Percentiles rank a stretch among this genome's conserved stretches.
Evolutionary conservation across 192 early-diverging fungal species (phyloP).

Genomic region (Endogone sp.): DNA sequence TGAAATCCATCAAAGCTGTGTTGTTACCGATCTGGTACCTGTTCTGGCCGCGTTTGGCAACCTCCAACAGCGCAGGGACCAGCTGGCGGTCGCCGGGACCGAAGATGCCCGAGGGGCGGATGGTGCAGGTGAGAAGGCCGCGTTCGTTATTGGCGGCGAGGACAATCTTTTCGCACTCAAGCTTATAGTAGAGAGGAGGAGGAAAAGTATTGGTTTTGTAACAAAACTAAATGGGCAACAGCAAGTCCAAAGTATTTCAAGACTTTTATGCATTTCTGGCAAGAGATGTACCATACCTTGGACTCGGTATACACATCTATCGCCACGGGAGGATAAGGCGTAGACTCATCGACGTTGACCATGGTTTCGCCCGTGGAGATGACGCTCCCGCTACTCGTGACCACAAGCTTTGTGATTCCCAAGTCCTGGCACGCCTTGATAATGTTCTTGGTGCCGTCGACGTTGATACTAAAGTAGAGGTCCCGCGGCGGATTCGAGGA

Average conservation of each 20-base stretch:
- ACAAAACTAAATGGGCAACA: no score
- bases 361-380: conserved; percentile 74
- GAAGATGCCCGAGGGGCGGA: conserved; percentile 91
- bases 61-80: conserved; percentile 63
- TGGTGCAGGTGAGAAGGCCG: conserved; percentile 63
- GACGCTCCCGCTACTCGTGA: conserved; percentile 89
- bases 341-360: conserved; percentile 76
- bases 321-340: conserved; percentile 66
- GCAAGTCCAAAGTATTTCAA: no score
- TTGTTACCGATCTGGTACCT: conserved; percentile 84
- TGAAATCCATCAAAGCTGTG: conserved; percentile 80
- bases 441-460: conserved; percentile 85
- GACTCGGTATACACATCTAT: conserved; percentile 94
- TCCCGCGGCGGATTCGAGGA: conserved; percentile 56
- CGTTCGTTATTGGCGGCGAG: conserved; percentile 64
- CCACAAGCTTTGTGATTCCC: conserved; percentile 72
- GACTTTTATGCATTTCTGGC: no score
- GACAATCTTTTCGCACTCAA: conserved; percentile 66
- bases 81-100: conserved; percentile 79
- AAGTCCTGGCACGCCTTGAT: conserved; percentile 64
- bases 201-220: no score
- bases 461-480: conserved; percentile 75
- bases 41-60: conserved; percentile 55
- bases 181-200: conserved; percentile 20
- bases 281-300: conserved; percentile 47